Percentiles rank a stretch among this genome's conserved stretches.
phyloP scores from a whole-genome alignment of 805 yeast genomes.

The Saccharomyces eubayanus region DNA sequence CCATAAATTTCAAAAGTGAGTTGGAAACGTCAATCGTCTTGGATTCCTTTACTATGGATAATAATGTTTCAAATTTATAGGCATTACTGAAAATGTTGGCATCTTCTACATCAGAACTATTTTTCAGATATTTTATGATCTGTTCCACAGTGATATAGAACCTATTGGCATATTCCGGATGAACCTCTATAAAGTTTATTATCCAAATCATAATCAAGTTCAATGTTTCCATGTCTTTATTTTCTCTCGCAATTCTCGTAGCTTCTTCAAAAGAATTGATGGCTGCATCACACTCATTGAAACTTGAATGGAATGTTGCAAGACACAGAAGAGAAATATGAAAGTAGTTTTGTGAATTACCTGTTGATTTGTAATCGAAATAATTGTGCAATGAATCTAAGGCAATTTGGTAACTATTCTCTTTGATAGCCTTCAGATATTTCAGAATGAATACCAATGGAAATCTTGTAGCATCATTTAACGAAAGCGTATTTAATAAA shows the following conservation, averaged over 20 bases:
- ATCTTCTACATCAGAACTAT: slow-evolving; percentile 24
- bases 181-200: slow-evolving; percentile 55
- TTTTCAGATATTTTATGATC: slow-evolving; percentile 46
- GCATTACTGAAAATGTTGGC: slow-evolving; percentile 41
- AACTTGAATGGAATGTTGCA: slow-evolving; percentile 63
- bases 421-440: slow-evolving; percentile 13
- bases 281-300: slow-evolving; percentile 61
- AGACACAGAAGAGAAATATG: slow-evolving; percentile 69
- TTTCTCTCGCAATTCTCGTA: slow-evolving; percentile 77
- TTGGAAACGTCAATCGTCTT: slow-evolving; percentile 41
- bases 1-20: slow-evolving; percentile 48
- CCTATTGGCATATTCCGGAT: slow-evolving; percentile 49
- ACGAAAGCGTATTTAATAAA: slow-evolving; percentile 6
- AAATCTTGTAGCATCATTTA: slow-evolving; percentile 19
- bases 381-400: slow-evolving; percentile 48
- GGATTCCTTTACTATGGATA: slow-evolving; percentile 45
- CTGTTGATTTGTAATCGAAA: slow-evolving; percentile 70
- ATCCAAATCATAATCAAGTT: slow-evolving; percentile 70
- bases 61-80: slow-evolving; percentile 55
- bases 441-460: slow-evolving; percentile 21
- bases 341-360: slow-evolving; percentile 53
- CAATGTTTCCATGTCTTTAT: slow-evolving; percentile 63
- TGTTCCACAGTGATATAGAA: slow-evolving; percentile 56
- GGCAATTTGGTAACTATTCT: slow-evolving; percentile 28
- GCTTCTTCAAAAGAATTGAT: slow-evolving; percentile 79